Evolutionary conservation across 2,329 filamentous ascomycete genomes (phyloP).

Genomic region (Aspergillus flavus): DNA sequence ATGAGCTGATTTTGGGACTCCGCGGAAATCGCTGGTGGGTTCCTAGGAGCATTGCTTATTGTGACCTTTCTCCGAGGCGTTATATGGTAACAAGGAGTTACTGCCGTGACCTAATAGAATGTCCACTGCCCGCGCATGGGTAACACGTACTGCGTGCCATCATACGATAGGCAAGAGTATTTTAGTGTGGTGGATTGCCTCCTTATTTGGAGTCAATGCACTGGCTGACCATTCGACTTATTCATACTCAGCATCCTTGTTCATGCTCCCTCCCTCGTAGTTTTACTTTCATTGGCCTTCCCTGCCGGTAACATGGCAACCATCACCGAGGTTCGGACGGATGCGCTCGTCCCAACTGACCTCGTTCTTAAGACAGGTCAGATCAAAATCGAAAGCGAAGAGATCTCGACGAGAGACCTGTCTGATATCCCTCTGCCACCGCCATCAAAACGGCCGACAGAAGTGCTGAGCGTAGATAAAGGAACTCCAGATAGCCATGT

Average conservation of each 20-base stretch:
- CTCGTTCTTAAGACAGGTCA: conserved; percentile 23
- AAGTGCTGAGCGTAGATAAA: conserved; percentile 72
- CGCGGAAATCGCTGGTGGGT: neutral
- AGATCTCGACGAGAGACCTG: conserved; percentile 25
- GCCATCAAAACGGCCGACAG: conserved; percentile 56
- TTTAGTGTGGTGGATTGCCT: neutral
- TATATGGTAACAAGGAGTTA: neutral
- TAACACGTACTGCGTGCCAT: neutral
- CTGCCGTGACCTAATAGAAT: neutral
- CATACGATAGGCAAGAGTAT: neutral
- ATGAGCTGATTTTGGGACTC: neutral
- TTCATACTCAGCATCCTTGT: neutral
- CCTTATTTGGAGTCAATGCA: neutral
- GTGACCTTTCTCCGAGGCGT: conserved; percentile 2
- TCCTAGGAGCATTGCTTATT: neutral
- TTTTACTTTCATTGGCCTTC: neutral
- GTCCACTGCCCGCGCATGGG: neutral
- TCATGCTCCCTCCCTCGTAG: neutral
- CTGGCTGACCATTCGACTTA: neutral
- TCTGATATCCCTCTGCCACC: conserved; percentile 69
- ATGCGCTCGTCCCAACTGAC: conserved; percentile 15
- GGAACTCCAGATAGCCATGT: conserved; percentile 85
- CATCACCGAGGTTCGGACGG: conserved; percentile 27
- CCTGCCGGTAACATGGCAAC: conserved; percentile 26
- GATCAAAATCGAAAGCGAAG: conserved; percentile 31